phyloP scores from a whole-genome alignment of 495 filamentous ascomycete species.

The Halenospora varia region DNA sequence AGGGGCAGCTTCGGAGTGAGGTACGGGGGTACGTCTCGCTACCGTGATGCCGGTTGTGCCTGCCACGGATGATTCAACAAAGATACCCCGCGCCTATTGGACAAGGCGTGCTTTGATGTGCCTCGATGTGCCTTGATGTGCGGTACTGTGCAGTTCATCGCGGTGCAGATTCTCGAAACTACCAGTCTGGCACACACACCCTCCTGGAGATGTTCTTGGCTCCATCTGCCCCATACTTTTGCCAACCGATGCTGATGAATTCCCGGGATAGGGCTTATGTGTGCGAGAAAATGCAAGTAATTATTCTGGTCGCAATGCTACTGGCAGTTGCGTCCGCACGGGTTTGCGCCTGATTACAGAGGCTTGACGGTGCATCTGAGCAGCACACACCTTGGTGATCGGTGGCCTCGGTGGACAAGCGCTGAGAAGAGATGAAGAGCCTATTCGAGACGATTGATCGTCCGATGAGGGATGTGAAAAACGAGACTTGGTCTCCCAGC shows the following conservation, averaged over 20 bases:
- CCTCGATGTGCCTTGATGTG: not conserved
- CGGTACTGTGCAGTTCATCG: not conserved
- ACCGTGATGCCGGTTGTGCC: not conserved
- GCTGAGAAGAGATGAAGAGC: not conserved
- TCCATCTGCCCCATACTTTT: not conserved
- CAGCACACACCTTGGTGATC: not conserved
- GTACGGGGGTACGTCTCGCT: not conserved
- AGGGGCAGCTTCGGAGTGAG: not conserved
- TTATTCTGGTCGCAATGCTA: not conserved
- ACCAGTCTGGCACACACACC: not conserved
- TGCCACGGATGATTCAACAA: not conserved
- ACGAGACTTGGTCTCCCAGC: not conserved
- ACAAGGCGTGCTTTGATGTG: not conserved
- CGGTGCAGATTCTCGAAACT: not conserved
- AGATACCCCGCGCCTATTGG: not conserved
- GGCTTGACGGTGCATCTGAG: not conserved
- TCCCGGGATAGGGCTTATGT: not conserved
- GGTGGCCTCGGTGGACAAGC: not conserved
- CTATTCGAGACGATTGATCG: not conserved
- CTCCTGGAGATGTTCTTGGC: not conserved
- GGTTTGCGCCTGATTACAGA: not conserved
- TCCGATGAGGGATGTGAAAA: not conserved
- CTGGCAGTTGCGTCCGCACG: not conserved
- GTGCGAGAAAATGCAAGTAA: not conserved
- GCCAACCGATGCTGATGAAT: constrained; percentile 1